Percentiles rank a stretch among this genome's conserved stretches.
Conservation (phyloP, 1,139 yeast genomes). For the Kodamaea arcana region DNA sequence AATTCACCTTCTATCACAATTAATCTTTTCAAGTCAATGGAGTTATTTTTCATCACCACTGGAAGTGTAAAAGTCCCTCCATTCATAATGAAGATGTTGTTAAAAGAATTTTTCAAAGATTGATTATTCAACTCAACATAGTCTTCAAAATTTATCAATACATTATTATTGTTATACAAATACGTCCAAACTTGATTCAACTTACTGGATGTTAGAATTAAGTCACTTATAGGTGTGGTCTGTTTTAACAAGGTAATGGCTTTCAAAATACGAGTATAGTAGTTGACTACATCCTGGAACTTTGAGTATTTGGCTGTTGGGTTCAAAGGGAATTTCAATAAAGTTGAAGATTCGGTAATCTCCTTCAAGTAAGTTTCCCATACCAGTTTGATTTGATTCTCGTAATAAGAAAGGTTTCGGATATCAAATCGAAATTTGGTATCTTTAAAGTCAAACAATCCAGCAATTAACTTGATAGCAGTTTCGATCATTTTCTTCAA, state of each 20-base stretch:
- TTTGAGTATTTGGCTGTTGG: not conserved
- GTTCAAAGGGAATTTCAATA: slow-evolving; percentile 9
- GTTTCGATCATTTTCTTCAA: slow-evolving; percentile 1
- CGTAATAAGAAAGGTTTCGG: slow-evolving; percentile 9
- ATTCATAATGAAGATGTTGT: slow-evolving; percentile 10
- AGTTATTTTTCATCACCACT: slow-evolving; percentile 4
- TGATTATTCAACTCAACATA: slow-evolving; percentile 5
- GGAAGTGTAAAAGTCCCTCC: slow-evolving; percentile 6
- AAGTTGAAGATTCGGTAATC: slow-evolving; percentile 1
- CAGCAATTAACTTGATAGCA: slow-evolving; percentile 5
- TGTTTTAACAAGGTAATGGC: slow-evolving; percentile 7
- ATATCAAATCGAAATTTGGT: slow-evolving; percentile 6
- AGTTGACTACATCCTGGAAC: slow-evolving; percentile 6
- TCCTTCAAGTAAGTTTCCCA: slow-evolving; percentile 9
- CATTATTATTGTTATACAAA: slow-evolving; percentile 9
- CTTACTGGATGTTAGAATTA: not conserved
- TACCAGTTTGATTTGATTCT: slow-evolving; percentile 7
- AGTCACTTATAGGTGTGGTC: slow-evolving; percentile 9
- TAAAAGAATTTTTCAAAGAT: slow-evolving; percentile 4
- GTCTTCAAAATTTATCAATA: slow-evolving; percentile 12
- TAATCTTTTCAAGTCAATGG: slow-evolving; percentile 4
- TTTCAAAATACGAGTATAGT: slow-evolving; percentile 7
- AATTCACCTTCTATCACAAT: slow-evolving; percentile 8
- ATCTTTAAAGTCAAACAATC: slow-evolving; percentile 8
- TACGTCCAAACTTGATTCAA: slow-evolving; percentile 9